Evolutionary conservation across 768 basidiomycete species (phyloP).

Genomic region (Gloeophyllum trabeum): DNA sequence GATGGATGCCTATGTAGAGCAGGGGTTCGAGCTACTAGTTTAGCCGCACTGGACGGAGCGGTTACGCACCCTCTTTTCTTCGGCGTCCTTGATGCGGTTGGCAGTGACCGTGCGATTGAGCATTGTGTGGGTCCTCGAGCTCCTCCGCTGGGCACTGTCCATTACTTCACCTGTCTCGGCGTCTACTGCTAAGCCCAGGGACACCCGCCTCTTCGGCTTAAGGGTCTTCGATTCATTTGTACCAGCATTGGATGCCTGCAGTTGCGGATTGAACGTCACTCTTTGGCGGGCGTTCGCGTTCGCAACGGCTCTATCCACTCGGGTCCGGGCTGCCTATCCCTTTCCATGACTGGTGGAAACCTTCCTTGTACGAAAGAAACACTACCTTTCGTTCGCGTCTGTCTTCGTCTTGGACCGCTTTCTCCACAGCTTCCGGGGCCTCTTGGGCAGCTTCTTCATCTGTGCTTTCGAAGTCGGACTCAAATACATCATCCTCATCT

Average conservation of each 20-base stretch:
- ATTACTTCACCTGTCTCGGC: conserved; percentile 53
- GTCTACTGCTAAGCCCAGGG: conserved; percentile 41
- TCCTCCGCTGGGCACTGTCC: conserved; percentile 34
- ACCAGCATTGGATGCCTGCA: conserved; percentile 19
- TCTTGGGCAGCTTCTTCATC: conserved; percentile 55
- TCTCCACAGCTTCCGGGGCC: conserved; percentile 45
- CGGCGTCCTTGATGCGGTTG: conserved; percentile 49
- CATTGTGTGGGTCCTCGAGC: conserved; percentile 58
- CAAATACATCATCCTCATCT: conserved; percentile 80
- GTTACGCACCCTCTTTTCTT: conserved; percentile 43
- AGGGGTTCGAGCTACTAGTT: background rate
- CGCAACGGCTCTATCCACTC: conserved; percentile 52
- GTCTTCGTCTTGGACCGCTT: conserved; percentile 49
- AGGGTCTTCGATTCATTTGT: conserved; percentile 12
- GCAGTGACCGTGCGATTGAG: conserved; percentile 60
- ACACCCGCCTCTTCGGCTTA: conserved; percentile 35
- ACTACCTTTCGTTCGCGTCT: conserved; percentile 36
- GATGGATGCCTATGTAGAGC: conserved; percentile 21
- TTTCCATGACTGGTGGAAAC: background rate
- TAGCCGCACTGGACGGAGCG: background rate
- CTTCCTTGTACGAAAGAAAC: background rate
- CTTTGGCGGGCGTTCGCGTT: conserved; percentile 56
- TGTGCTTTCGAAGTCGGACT: conserved; percentile 78
- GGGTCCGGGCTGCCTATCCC: conserved; percentile 39
- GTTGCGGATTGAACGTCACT: conserved; percentile 56